A percentile compares a stretch with the other conserved stretches of the same genome.
These are phyloP conservation scores for Wickerhamomyces alni DNA, from an alignment of 805 yeast genomes.

Conservation along the genomic window DNA sequence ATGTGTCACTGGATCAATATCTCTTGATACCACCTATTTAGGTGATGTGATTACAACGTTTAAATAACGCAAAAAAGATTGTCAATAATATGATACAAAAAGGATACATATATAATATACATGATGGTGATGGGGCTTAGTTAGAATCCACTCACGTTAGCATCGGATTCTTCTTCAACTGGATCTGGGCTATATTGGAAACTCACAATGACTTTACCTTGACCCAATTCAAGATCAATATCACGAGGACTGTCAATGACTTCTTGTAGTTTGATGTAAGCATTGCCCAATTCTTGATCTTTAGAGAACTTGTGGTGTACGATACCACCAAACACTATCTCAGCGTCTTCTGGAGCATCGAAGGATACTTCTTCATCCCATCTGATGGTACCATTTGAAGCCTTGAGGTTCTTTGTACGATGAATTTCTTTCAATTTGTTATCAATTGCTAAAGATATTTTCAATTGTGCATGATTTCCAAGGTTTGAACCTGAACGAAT, in stretches of 20 bases:
- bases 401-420: constrained; percentile 57
- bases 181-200: constrained; percentile 30
- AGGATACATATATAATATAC: too few relatives aligned
- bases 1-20: too few relatives aligned
- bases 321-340: constrained; percentile 52
- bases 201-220: constrained; percentile 38
- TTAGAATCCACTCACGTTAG: neutral
- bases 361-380: constrained; percentile 67
- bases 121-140: too few relatives aligned
- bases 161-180: neutral
- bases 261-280: constrained; percentile 45
- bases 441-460: constrained; percentile 42
- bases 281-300: constrained; percentile 56
- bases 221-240: constrained; percentile 30
- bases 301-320: constrained; percentile 73
- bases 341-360: constrained; percentile 57
- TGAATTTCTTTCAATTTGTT: constrained; percentile 48
- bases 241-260: constrained; percentile 41
- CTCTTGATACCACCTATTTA: too few relatives aligned
- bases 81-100: too few relatives aligned
- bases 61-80: too few relatives aligned
- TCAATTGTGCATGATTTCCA: constrained; percentile 42
- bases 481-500: constrained; percentile 43
- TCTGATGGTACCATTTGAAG: constrained; percentile 36
- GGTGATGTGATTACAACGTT: too few relatives aligned